Base-by-base conservation (phyloP, 208 protist genomes). In the Wallacemonas sp. region DNA sequence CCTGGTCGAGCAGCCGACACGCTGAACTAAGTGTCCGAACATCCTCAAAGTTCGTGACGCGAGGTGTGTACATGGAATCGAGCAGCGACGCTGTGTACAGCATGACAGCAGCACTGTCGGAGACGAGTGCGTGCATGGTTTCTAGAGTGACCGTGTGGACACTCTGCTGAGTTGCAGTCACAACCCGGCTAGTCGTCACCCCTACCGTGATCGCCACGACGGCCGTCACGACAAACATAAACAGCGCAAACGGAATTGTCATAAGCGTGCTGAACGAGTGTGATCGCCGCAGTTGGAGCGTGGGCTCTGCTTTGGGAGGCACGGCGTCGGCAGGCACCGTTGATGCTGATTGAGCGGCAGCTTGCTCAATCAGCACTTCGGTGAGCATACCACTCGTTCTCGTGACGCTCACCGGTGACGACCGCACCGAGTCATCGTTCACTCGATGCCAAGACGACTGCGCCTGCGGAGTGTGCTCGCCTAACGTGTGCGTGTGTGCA, bases 11-110 rank as follows among this genome's bases (percentile, higher is more conserved):
- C 24, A 57, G n/a, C 3, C 50, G 32, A 32, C 50, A 57, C 17
- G 50, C 26, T 3, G 32, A 6, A n/a, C 29, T 19, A 26, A 57
- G 26, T 10, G 50, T 39, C n/a, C 4, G 39, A 3, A 4, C 32
- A 19, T 57, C 29, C 19, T 57, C 50, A 5, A 57, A 37, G 50
- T 41, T 57, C 4, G 50, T 57, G 50, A 57, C 29, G 12, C 50
- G 50, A 6, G 29, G 50, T 13, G 29, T 41, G 1, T 38, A 39
- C 50, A 57, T 57, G 12, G 50, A 26, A 19, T 57, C 21, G n/a
- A 57, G 30, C 9, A 57, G 24, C 50, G 33, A 17, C 21, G 50
- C 50, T 19, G 50, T 37, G 50, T 57, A 57, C n/a, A 57, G 12
- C 50, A 57, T 57, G 30, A 21, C 30, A 0, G 12, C 29, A 8